A percentile compares a stretch with the other conserved stretches of the same genome.
phyloP scores from a whole-genome alignment of 306 rosid species.

The Mimosa bimucronata region DNA sequence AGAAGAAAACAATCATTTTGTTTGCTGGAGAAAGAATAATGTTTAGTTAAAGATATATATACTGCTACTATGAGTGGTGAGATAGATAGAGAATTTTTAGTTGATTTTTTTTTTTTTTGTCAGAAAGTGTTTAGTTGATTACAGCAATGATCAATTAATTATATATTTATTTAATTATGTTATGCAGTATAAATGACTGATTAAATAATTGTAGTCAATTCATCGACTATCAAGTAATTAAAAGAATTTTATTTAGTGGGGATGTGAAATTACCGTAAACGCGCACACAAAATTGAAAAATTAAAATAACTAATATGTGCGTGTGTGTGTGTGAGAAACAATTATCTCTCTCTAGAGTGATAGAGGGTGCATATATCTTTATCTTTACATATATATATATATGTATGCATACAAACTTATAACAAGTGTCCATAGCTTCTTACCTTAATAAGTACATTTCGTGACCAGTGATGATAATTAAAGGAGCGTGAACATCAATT shows the following conservation, averaged over 20 bases:
- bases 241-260: background rate
- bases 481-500: too few relatives aligned
- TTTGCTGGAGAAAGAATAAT: constrained; percentile 2
- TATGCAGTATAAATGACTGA: background rate
- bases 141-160: background rate
- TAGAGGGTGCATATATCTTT: too few relatives aligned
- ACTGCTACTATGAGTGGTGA: background rate
- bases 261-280: background rate
- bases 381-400: too few relatives aligned
- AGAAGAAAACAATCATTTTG: constrained; percentile 8
- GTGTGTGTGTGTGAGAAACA: too few relatives aligned
- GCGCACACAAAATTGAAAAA: background rate
- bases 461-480: too few relatives aligned
- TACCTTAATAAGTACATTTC: too few relatives aligned
- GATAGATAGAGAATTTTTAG: constrained; percentile 2
- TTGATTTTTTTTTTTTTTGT: too few relatives aligned
- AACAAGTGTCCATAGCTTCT: too few relatives aligned
- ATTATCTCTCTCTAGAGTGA: too few relatives aligned
- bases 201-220: background rate
- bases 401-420: too few relatives aligned
- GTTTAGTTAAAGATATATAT: background rate
- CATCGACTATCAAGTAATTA: background rate
- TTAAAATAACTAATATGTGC: background rate
- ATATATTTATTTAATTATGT: background rate
- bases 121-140: background rate